A percentile compares a stretch with the other conserved stretches of the same genome.
These are phyloP conservation scores for Hirsutella minnesotensis DNA, from an alignment of 2,329 filamentous ascomycete species.

Conservation along the genomic window DNA sequence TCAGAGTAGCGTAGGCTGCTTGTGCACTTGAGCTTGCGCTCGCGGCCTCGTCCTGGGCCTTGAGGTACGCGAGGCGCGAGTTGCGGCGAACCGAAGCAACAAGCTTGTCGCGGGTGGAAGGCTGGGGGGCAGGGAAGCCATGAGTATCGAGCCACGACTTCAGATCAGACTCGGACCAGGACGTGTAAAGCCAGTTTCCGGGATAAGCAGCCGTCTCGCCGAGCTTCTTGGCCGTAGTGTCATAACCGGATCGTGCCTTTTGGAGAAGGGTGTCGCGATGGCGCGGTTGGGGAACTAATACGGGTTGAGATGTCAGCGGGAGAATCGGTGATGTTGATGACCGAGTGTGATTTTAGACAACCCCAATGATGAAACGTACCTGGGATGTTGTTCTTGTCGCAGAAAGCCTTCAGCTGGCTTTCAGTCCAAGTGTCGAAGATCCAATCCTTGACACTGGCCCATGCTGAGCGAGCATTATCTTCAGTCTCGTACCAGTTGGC, in stretches of 20 bases:
- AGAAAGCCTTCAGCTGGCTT: slow-evolving; percentile 85
- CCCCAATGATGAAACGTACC: slow-evolving; percentile 23
- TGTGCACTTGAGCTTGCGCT: slow-evolving; percentile 54
- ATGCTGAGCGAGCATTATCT: slow-evolving; percentile 62
- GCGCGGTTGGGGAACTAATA: slow-evolving; percentile 65
- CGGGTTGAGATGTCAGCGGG: not conserved
- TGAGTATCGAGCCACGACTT: slow-evolving; percentile 89
- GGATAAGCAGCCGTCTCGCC: slow-evolving; percentile 79
- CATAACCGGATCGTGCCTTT: slow-evolving; percentile 70
- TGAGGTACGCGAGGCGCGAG: slow-evolving; percentile 65
- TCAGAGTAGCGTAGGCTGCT: slow-evolving; percentile 60
- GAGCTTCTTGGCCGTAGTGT: slow-evolving; percentile 57
- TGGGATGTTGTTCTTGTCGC: slow-evolving; percentile 77
- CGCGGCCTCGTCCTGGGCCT: slow-evolving; percentile 47
- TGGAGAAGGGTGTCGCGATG: slow-evolving; percentile 72
- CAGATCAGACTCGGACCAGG: slow-evolving; percentile 86
- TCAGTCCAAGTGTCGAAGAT: slow-evolving; percentile 93
- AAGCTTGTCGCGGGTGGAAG: slow-evolving; percentile 72
- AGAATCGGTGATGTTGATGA: no score
- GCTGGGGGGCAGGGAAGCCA: slow-evolving; percentile 77
- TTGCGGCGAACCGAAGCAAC: slow-evolving; percentile 86
- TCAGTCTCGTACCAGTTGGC: slow-evolving; percentile 67
- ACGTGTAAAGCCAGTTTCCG: slow-evolving; percentile 84
- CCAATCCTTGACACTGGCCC: slow-evolving; percentile 71
- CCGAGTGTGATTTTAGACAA: no score